Base-by-base conservation (phyloP, 2,329 filamentous ascomycete species). In the Penicillium brevicompactum region DNA sequence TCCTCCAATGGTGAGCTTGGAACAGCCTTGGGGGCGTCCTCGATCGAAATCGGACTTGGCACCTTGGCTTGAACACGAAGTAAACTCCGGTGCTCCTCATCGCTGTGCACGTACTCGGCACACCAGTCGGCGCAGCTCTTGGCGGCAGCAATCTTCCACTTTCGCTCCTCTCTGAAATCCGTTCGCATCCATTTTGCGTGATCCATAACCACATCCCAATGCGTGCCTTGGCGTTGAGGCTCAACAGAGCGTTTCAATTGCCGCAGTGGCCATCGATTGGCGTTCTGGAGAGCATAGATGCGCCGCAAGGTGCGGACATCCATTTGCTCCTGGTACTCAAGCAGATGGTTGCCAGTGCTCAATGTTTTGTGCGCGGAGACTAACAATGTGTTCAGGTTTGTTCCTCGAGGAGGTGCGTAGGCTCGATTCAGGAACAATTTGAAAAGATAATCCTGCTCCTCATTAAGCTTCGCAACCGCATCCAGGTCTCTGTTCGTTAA, bases 111-210 rank as follows among this genome's bases (percentile, higher is more conserved):
- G 84, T 91, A 99, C 63, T 93, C 87, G 0, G 88, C 90, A 72
- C 93, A 97, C 66, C 88, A 90, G 66, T 87, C 80, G 1, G 92
- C 94, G 56, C 96, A 80, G 54, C 87, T 91, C 55, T 87, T 88
- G 5, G 92, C 92, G 34, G 88, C 84, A 2, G 89, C 84, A 68
- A 86, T 87, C 76, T 97, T 97, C 92, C 92, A 96, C 71, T 96
- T 96, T 40, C 91, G 82, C 72, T 97, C 94, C 74, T 97, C 91
- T 49, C 89, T 84, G 68, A 97, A 97, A 74, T 99, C 94, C 1
- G 92, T 97, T 48, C 92, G 86, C 91, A 99, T 95, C 93, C 93
- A 97, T 72, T 92, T 96, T 84, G 93, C 91, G 77, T 99, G 92
- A 63, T 92, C 84, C 31, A 99, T 78, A 52, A 97, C 73, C 49